Evolutionary conservation across 345 rosid genomes (phyloP).

Genomic region (Tarenaya hassleriana): DNA sequence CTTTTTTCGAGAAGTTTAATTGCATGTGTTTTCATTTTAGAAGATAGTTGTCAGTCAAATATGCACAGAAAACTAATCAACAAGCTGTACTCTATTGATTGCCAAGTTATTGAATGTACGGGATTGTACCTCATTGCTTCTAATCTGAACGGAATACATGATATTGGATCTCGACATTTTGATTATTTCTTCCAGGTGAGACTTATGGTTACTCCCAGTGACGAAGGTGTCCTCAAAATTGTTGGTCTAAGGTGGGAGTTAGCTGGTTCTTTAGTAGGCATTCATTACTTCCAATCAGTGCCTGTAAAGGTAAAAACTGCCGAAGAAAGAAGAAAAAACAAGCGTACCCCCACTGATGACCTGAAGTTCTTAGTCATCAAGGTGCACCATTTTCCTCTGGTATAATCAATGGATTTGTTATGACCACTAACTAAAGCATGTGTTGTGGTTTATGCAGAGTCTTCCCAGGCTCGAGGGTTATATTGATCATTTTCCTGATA

Average conservation of each 20-base stretch:
- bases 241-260: conserved; percentile 90
- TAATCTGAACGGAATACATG: conserved; percentile 14
- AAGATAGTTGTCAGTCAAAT: conserved; percentile 1
- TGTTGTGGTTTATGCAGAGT: conserved; percentile 36
- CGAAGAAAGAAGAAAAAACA: conserved; percentile 47
- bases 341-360: conserved; percentile 41
- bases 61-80: conserved; percentile 11
- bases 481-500: conserved; percentile 53
- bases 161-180: neutral
- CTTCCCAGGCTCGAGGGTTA: conserved; percentile 86
- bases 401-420: conserved; percentile 17
- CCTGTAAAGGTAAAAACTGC: conserved; percentile 42
- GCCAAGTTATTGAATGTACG: conserved; percentile 5
- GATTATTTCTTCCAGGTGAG: conserved; percentile 49
- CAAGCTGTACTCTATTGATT: conserved; percentile 14
- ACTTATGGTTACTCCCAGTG: conserved; percentile 71
- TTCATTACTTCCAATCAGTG: conserved; percentile 49
- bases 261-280: conserved; percentile 73
- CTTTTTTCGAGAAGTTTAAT: conserved; percentile 11
- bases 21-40: conserved; percentile 10
- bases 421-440: conserved; percentile 8
- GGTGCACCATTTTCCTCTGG: conserved; percentile 35
- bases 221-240: conserved; percentile 81
- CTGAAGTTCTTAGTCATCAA: conserved; percentile 77
- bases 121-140: conserved; percentile 3